Base-by-base conservation (phyloP, 2,329 filamentous ascomycete genomes). In the Aspergillus carbonarius region DNA sequence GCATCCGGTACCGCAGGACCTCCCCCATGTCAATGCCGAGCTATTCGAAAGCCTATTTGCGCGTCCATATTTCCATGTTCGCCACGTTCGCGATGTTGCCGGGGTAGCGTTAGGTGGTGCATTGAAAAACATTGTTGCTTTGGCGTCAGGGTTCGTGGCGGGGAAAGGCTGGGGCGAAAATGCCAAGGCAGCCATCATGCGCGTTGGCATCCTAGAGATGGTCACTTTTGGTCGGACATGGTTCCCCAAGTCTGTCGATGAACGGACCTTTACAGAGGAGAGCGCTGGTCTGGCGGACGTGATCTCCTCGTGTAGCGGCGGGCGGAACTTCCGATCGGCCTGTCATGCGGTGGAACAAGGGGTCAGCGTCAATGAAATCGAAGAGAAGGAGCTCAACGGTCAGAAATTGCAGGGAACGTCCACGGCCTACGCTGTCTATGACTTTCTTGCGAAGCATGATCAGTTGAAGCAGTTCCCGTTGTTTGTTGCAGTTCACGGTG, bases 161-260 rank as follows among this genome's bases (percentile, higher is more conserved):
- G 93, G 93, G 17, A 85, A 92, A 53, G 91, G 92, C 63, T 96
- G 93, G 92, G 93, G 93, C 66, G 92, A 96, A 80, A 97, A 96
- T 68, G 92, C 92, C 62, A 96, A 96, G 80, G 91, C 93, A 6
- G 93, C 93, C 51, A 88, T 97, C 58, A 96, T 97, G 90, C 89
- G 93, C 44, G 87, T 96, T 12, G 93, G 93, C 2, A 85, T 97
- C 37, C 83, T 96, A 64, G 93, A 97, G 78, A 96, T 96, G 88
- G 90, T 96, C 70, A 88, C 89, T 72, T 97, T 97, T 66, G 92
- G 92, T 8, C 57, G 58, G n/a, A 59, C 58, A 20, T 65, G 62
- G 62, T 64, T 64, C n/a, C 62, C 62, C 1, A 49, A 51, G 12
- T 63, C 60, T 2, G 62, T 64, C 6, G 47, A 65, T 9, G 59